Percentiles rank a stretch among this genome's conserved stretches.
phyloP scores from a whole-genome alignment of 192 early-diverging fungal species.

The Coemansia reversa region DNA sequence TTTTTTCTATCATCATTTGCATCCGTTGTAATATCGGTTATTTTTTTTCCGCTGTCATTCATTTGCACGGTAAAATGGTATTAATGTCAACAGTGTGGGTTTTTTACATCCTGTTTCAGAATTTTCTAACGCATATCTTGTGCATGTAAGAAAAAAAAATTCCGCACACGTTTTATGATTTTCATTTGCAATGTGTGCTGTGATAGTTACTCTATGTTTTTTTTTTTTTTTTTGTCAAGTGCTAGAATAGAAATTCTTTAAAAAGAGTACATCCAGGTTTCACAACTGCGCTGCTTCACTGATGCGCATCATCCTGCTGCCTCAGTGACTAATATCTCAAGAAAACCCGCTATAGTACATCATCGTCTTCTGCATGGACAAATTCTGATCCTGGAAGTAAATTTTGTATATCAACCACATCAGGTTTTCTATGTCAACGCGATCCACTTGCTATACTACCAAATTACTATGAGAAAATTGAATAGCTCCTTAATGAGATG shows the following conservation, averaged over 20 bases:
- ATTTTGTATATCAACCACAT: conserved; percentile 49
- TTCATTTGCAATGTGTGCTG: no score
- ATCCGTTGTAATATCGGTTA: conserved; percentile 1
- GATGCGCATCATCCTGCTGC: conserved; percentile 14
- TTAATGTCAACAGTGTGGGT: no score
- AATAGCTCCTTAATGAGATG: conserved; percentile 76
- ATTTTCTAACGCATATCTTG: no score
- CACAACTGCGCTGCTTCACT: conserved; percentile 11
- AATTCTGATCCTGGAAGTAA: conserved; percentile 32
- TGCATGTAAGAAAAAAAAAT: no score
- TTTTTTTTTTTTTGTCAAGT: no score
- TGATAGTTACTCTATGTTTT: no score
- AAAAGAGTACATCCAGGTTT: not conserved
- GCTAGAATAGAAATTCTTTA: no score
- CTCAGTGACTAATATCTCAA: not conserved
- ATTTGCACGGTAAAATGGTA: not conserved
- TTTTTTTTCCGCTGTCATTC: not conserved
- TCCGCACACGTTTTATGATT: no score
- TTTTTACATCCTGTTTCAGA: no score
- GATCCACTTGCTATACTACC: conserved; percentile 74
- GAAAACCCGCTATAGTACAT: no score
- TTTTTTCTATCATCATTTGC: conserved; percentile 8
- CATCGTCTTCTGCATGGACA: conserved; percentile 14
- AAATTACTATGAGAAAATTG: conserved; percentile 66
- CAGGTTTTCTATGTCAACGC: conserved; percentile 61